Conservation (phyloP, 345 rosid genomes). For the Raphanus sativus region DNA sequence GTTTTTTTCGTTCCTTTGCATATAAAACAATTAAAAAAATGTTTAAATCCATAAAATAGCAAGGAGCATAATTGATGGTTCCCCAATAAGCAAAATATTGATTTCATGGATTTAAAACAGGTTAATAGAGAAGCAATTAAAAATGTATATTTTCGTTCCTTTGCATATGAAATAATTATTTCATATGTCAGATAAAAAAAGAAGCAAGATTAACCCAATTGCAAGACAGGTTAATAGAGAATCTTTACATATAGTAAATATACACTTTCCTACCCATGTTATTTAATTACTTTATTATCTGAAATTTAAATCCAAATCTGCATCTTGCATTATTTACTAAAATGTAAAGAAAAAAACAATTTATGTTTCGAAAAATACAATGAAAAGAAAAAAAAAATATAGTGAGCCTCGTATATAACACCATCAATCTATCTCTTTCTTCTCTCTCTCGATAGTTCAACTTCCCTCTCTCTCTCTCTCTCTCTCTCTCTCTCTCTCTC, state of each 20-base stretch:
- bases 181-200: background rate
- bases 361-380: background rate
- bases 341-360: background rate
- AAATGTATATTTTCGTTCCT: no score
- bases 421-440: slow-evolving; percentile 20
- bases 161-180: no score
- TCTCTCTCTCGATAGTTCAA: slow-evolving; percentile 30
- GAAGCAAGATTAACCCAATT: background rate
- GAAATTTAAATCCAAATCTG: background rate
- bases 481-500: no score
- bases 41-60: background rate
- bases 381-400: background rate
- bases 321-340: background rate
- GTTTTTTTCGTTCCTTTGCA: background rate
- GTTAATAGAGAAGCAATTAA: no score
- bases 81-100: background rate
- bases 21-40: background rate
- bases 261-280: background rate
- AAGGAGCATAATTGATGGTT: background rate
- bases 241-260: slow-evolving; percentile 19
- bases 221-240: background rate
- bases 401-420: slow-evolving; percentile 34
- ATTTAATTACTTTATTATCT: background rate
- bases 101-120: no score
- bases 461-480: slow-evolving; percentile 27